phyloP scores from a whole-genome alignment of 83 land plant species.

The Larix sibirica region DNA sequence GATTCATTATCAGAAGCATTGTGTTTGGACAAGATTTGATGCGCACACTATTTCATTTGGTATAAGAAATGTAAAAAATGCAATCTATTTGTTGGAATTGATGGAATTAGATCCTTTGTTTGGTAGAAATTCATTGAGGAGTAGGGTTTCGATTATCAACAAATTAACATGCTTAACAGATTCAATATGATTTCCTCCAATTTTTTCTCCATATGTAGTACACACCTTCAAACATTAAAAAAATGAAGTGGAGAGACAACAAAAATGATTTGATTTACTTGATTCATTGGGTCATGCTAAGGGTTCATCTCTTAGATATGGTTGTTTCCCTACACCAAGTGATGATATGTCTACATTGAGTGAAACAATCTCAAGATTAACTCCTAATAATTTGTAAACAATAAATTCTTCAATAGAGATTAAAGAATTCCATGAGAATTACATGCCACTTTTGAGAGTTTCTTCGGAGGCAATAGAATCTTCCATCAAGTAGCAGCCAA shows the following conservation, averaged over 20 bases:
- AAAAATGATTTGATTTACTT: slow-evolving; percentile 17
- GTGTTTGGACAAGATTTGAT: slow-evolving; percentile 29
- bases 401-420: slow-evolving; percentile 33
- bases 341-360: slow-evolving; percentile 39
- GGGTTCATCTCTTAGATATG: slow-evolving; percentile 27
- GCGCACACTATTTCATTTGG: slow-evolving; percentile 29
- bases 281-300: slow-evolving; percentile 11
- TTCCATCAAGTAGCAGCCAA: too few relatives aligned
- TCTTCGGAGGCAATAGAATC: too few relatives aligned
- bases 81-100: slow-evolving; percentile 39
- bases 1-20: slow-evolving; percentile 25
- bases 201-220: slow-evolving; percentile 35
- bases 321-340: slow-evolving; percentile 38
- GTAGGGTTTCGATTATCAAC: slow-evolving; percentile 41
- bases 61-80: slow-evolving; percentile 14
- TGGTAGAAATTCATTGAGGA: slow-evolving; percentile 32
- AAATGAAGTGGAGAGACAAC: slow-evolving; percentile 27
- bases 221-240: slow-evolving; percentile 36
- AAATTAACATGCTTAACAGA: slow-evolving; percentile 34
- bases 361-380: slow-evolving; percentile 15
- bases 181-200: slow-evolving; percentile 36
- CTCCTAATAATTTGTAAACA: slow-evolving; percentile 24
- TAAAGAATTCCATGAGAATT: too few relatives aligned
- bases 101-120: slow-evolving; percentile 33
- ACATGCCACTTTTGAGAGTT: too few relatives aligned